These are phyloP conservation scores for Tuber indicum DNA, from an alignment of 495 filamentous ascomycete species.

Conservation along the genomic window DNA sequence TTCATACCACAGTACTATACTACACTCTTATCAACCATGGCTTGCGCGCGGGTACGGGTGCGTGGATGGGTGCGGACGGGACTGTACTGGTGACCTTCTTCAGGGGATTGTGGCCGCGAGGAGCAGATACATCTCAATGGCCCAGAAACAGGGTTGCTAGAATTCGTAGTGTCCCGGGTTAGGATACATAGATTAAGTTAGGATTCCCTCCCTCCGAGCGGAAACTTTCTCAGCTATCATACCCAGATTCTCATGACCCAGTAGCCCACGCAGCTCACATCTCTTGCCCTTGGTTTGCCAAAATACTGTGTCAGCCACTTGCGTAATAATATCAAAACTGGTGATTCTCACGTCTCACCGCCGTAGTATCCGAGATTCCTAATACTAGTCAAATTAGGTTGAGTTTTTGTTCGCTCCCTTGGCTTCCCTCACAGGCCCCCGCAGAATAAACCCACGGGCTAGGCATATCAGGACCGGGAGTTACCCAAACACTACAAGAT, in stretches of 20 bases:
- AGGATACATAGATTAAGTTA: not conserved
- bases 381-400: too few species aligned
- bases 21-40: too few species aligned
- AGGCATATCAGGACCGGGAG: not conserved
- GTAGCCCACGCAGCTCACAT: too few species aligned
- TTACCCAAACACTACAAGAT: not conserved
- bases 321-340: too few species aligned
- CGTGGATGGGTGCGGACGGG: not conserved
- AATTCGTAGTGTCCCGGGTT: not conserved
- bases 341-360: not conserved
- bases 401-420: not conserved
- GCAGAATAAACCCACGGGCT: not conserved
- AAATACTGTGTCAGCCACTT: too few species aligned
- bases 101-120: not conserved
- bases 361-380: not conserved
- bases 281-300: too few species aligned
- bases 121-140: not conserved
- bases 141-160: too few species aligned
- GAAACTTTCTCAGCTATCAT: not conserved
- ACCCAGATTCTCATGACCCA: not conserved
- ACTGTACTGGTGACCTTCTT: not conserved
- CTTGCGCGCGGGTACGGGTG: not conserved
- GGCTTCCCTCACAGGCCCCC: not conserved
- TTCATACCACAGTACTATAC: too few species aligned
- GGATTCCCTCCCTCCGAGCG: not conserved